Base-by-base conservation (phyloP, 768 basidiomycete genomes). In the Hygrocybe coccinea region DNA sequence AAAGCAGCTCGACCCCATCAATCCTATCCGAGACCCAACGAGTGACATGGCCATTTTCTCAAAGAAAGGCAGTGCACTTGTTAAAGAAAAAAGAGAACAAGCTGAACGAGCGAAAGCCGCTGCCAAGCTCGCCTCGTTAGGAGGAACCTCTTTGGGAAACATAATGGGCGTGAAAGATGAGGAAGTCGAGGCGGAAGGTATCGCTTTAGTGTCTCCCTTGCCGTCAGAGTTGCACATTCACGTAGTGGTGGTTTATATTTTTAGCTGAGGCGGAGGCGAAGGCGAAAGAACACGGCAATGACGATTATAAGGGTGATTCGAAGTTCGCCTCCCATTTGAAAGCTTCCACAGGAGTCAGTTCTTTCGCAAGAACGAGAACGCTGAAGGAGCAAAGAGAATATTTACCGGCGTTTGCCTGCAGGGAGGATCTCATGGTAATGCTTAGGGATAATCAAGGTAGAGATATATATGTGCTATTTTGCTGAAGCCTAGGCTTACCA, bases 291-390 rank as follows among this genome's bases (percentile, higher is more conserved):
- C 81, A 74, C 0, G 76, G 74, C 59, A 81, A 83, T 57, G 86
- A 86, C 51, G 78, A 83, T 69, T 94, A 93, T 69, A 95, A 87
- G 66, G 89, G 91, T 39, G 97, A 97, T 60, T 97, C 94, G 0
- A 95, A 99, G 71, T 99, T 98, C 69, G 93, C 97, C n/a, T 80
- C 81, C 9, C 95, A 99, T 74, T 70, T 99, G 62, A 95, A 97
- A 72, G 70, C 82, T 2, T 80, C 84, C 5, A 71, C 87, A 11
- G 87, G 90, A 14, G 86, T 85, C 14, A 93, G 90, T 63, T 77
- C 81, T 12, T 97, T 97, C 63, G 84, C 95, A 7, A 85, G 77
- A 62, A 85, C 67, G 15, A 79, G 91, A 62, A 94, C 93, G 0
- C 73, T 98, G 48, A 95, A 93, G 65, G 87, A 99, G 73, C 97